Base-by-base conservation (phyloP, 139 green algal genomes). In the Mesotaenium endlicherianum region DNA sequence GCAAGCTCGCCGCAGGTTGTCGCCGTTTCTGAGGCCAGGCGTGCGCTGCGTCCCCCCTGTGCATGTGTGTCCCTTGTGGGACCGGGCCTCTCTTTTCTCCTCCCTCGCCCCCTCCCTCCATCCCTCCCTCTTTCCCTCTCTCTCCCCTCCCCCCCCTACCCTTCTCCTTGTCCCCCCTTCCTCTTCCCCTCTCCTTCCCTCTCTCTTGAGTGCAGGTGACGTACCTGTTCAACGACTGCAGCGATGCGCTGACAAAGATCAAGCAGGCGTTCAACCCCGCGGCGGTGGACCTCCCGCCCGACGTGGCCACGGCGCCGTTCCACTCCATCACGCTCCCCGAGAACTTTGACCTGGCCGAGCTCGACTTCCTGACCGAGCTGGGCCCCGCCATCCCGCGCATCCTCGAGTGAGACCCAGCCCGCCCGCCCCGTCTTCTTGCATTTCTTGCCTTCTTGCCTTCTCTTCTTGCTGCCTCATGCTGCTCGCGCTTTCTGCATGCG, bases 251-350 rank as follows among this genome's bases (percentile, higher is more conserved):
- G 39, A 80, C 91, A 30, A 93, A 92, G 59, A 89, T 97, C 2
- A 92, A 94, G 77, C 75, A 85, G 70, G 81, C 44, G 4, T 74
- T 83, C 31, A 70, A 53, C 31, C 70, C 59, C 30, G 49, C 57
- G 41, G 71, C 87, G n/a, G 91, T 96, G 47, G 90, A 96, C 87
- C 70, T 96, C 39, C 89, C 88, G 2, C 43, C 76, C 2, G 93
- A 91, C 1, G 83, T 64, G 16, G 83, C 79, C 16, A 87, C 75
- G 2, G 92, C 91, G 3, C 68, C 85, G 3, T 81, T 91, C 44
- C 58, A 80, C 20, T 75, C 89, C 38, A 93, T 97, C 83, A 97
- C 92, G 0, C 82, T 97, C 50, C 92, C 91, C n/a, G 93, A 94
- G 50, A 38, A 86, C 36, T 85, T 75, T n/a, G 57, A 86, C 3